Conservation (phyloP, 768 basidiomycete species). For the Russula vinacea region DNA sequence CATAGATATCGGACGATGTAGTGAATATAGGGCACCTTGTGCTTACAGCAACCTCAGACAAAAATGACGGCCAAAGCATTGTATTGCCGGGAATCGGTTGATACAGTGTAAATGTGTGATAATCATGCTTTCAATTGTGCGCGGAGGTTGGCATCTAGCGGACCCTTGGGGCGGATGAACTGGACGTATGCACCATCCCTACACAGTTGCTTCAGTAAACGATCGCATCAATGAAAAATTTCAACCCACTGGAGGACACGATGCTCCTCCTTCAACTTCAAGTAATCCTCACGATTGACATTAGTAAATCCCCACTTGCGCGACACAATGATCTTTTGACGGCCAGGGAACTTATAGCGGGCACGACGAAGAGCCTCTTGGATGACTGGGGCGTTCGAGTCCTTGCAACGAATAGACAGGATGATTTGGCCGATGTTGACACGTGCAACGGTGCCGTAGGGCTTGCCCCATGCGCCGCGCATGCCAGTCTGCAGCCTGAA, state of each 20-base stretch:
- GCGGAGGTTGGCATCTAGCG: constrained; percentile 79
- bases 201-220: constrained; percentile 25
- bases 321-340: constrained; percentile 94
- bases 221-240: not conserved
- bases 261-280: constrained; percentile 86
- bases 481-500: constrained; percentile 88
- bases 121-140: constrained; percentile 72
- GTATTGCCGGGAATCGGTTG: constrained; percentile 31
- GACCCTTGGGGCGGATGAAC: constrained; percentile 87
- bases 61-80: constrained; percentile 18
- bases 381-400: constrained; percentile 79
- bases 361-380: constrained; percentile 97
- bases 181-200: constrained; percentile 96
- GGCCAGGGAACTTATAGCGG: constrained; percentile 97
- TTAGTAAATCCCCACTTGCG: constrained; percentile 99
- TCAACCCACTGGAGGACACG: constrained; percentile 76
- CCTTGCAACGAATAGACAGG: constrained; percentile 87
- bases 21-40: constrained; percentile 60
- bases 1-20: constrained; percentile 57
- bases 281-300: constrained; percentile 85
- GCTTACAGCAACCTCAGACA: constrained; percentile 1
- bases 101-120: constrained; percentile 35
- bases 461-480: constrained; percentile 99
- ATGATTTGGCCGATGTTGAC: constrained; percentile 98
- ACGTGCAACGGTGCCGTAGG: constrained; percentile 92